Percentiles rank a stretch among this genome's conserved stretches.
phyloP scores from a whole-genome alignment of 116 monocot genomes.

The Iris pallida region DNA sequence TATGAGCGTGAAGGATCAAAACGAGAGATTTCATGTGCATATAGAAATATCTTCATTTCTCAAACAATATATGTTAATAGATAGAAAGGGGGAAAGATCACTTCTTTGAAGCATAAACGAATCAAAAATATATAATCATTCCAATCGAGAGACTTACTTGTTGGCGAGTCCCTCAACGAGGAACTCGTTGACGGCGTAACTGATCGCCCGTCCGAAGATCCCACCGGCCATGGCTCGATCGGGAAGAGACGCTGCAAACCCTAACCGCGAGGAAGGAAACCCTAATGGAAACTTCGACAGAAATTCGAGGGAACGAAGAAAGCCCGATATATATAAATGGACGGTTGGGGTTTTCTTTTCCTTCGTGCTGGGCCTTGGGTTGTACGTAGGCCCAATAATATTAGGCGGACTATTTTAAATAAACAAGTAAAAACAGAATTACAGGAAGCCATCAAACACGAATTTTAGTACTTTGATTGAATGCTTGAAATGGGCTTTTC shows the following conservation, averaged over 20 bases:
- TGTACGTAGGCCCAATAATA: background rate
- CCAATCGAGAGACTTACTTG: constrained; percentile 3
- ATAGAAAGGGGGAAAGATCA: background rate
- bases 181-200: constrained; percentile 24
- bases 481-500: no score
- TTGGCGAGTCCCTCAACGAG: constrained; percentile 28
- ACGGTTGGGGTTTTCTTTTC: background rate
- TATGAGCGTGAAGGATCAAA: background rate
- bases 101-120: background rate
- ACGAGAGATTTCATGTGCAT: background rate
- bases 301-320: background rate
- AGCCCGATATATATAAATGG: constrained; percentile 17
- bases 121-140: background rate
- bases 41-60: background rate
- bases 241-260: no score
- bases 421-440: no score
- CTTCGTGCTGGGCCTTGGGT: background rate
- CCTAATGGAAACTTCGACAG: background rate
- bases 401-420: no score
- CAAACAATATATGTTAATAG: background rate
- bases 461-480: no score
- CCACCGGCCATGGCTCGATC: constrained; percentile 12
- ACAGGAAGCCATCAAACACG: no score
- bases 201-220: constrained; percentile 8
- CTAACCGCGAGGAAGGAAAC: background rate